Evolutionary conservation across 805 yeast genomes (phyloP).

Genomic region (Monosporozyma yasuniensis): DNA sequence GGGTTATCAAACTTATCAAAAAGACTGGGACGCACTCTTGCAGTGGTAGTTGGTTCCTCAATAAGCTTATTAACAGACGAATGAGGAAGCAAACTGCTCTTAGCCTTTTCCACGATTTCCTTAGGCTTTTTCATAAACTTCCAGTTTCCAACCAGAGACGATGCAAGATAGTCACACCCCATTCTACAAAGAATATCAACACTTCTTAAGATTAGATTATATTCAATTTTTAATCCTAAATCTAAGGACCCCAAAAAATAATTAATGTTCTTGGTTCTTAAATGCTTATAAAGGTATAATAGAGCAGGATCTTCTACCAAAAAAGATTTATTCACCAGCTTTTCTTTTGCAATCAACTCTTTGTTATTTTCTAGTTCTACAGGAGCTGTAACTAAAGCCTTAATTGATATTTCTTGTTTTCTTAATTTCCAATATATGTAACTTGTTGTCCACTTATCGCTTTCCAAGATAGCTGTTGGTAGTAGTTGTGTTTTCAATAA

Average conservation of each 20-base stretch:
- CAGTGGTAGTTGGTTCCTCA: conserved; percentile 17
- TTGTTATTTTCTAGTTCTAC: conserved; percentile 29
- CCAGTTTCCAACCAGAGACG: conserved; percentile 62
- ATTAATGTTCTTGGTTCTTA: conserved; percentile 45
- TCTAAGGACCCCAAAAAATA: conserved; percentile 42
- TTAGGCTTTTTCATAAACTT: conserved; percentile 33
- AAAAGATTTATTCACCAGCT: conserved; percentile 35
- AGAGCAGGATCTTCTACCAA: conserved; percentile 77
- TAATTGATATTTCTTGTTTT: conserved; percentile 44
- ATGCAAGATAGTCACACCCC: conserved; percentile 82
- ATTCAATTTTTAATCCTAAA: conserved; percentile 42
- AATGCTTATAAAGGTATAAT: conserved; percentile 50
- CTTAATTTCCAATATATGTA: conserved; percentile 68
- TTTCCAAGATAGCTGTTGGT: conserved; percentile 48
- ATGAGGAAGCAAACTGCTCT: background rate
- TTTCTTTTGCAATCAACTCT: conserved; percentile 24
- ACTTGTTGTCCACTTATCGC: conserved; percentile 74
- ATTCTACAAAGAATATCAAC: conserved; percentile 64
- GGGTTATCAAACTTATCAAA: conserved; percentile 23
- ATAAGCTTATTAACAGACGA: conserved; percentile 6
- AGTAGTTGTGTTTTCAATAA: conserved; percentile 44
- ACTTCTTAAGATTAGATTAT: conserved; percentile 51
- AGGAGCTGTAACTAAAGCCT: conserved; percentile 56
- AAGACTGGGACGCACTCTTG: conserved; percentile 20
- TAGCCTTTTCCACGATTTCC: conserved; percentile 1